phyloP scores from a whole-genome alignment of 1,284 basidiomycete species.

The Naganishia sp. region DNA sequence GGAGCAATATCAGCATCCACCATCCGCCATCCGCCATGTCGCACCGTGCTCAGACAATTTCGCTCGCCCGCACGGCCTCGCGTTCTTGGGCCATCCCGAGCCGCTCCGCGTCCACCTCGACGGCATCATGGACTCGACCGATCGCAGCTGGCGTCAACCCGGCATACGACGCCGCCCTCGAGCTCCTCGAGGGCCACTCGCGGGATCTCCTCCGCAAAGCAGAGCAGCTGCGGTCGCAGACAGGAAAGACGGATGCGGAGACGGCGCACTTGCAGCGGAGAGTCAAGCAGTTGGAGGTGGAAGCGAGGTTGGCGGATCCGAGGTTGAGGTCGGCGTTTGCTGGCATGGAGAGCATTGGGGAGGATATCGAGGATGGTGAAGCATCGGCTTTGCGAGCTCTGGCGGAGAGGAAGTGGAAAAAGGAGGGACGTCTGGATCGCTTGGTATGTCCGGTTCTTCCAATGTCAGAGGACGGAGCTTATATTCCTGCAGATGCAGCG shows the following conservation, averaged over 20 bases:
- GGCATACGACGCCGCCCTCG: constrained; percentile 51
- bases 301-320: constrained; percentile 50
- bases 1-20: background rate
- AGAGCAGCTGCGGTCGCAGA: constrained; percentile 14
- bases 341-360: constrained; percentile 35
- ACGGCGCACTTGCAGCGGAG: constrained; percentile 4
- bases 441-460: constrained; percentile 59
- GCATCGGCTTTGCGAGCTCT: constrained; percentile 70
- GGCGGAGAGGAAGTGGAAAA: constrained; percentile 80
- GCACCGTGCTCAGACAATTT: constrained; percentile 1
- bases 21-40: constrained; percentile 2
- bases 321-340: constrained; percentile 42
- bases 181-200: constrained; percentile 38
- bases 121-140: constrained; percentile 42
- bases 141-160: constrained; percentile 45
- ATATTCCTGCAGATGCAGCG: constrained; percentile 75
- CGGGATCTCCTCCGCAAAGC: background rate
- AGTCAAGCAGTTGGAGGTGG: constrained; percentile 40
- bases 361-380: constrained; percentile 48
- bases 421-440: constrained; percentile 76
- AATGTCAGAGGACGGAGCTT: background rate
- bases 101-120: constrained; percentile 18
- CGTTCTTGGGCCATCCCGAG: background rate
- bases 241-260: constrained; percentile 10
- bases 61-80: constrained; percentile 5